Conservation (phyloP, 768 basidiomycete species). For the Suillus brevipes region DNA sequence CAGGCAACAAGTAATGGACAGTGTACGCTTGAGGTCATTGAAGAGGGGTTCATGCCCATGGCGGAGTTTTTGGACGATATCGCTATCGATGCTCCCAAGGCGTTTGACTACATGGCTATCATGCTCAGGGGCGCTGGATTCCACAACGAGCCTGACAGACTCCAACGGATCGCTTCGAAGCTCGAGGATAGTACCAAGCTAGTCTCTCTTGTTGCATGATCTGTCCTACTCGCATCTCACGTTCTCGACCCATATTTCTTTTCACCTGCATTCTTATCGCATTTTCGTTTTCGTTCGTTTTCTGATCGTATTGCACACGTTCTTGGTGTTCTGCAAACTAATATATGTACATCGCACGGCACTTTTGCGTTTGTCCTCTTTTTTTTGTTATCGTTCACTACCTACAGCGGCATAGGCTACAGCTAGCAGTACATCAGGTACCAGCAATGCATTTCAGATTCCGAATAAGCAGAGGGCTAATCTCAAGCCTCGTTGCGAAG, state of each 20-base stretch:
- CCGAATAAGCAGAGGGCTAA: conserved; percentile 27
- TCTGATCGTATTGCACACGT: conserved; percentile 18
- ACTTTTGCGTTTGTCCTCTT: conserved; percentile 5
- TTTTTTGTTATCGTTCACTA: conserved; percentile 20
- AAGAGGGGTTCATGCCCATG: conserved; percentile 68
- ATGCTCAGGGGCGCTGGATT: conserved; percentile 73
- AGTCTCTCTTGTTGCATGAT: conserved; percentile 44
- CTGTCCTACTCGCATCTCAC: not conserved
- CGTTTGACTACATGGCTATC: conserved; percentile 38
- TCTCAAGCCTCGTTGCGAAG: not conserved
- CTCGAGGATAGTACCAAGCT: conserved; percentile 61
- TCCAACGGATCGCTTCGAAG: conserved; percentile 58
- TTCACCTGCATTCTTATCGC: conserved; percentile 9
- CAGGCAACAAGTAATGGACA: conserved; percentile 60
- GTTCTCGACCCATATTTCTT: conserved; percentile 11
- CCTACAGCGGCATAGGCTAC: conserved; percentile 16
- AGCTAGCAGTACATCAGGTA: conserved; percentile 13
- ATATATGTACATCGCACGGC: conserved; percentile 31
- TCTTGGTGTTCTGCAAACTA: conserved; percentile 31
- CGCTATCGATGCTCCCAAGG: conserved; percentile 42
- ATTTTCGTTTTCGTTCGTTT: not conserved
- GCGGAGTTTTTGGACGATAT: conserved; percentile 87
- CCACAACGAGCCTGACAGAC: conserved; percentile 54
- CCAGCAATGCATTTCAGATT: conserved; percentile 10
- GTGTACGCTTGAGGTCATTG: conserved; percentile 61